A percentile compares a stretch with the other conserved stretches of the same genome.
These are phyloP conservation scores for Elaeagnus macrophylla DNA, from an alignment of 306 rosid genomes.

Conservation along the genomic window DNA sequence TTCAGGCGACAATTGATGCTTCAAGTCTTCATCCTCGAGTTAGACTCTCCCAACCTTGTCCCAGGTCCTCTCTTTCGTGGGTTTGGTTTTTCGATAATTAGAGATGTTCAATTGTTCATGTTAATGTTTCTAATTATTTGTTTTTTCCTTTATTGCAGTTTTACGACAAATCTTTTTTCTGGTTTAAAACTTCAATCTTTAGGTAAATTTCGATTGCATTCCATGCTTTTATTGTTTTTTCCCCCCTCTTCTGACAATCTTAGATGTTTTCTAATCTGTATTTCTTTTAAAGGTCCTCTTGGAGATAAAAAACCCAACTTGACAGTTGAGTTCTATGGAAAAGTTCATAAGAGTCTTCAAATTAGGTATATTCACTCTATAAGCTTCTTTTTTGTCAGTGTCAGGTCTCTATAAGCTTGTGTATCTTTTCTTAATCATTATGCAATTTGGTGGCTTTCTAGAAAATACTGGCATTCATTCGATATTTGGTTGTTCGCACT, in stretches of 20 bases:
- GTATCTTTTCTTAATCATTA: background rate
- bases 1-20: constrained; percentile 32
- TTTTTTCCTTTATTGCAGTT: constrained; percentile 29
- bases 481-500: background rate
- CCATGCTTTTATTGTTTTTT: background rate
- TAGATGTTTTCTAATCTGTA: constrained; percentile 1
- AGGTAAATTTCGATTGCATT: constrained; percentile 20
- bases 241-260: background rate
- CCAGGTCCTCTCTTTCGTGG: constrained; percentile 36
- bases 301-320: constrained; percentile 50
- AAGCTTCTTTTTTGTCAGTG: too few relatives aligned
- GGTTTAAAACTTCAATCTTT: constrained; percentile 71
- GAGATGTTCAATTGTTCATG: background rate
- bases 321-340: constrained; percentile 58
- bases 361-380: constrained; percentile 36
- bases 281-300: constrained; percentile 35
- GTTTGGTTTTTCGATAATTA: background rate
- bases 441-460: background rate
- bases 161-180: constrained; percentile 50
- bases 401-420: background rate
- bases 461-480: background rate
- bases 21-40: constrained; percentile 35
- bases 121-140: background rate
- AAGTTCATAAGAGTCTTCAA: constrained; percentile 54
- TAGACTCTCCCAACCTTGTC: constrained; percentile 31